Evolutionary conservation across 1,284 basidiomycete species (phyloP).

Genomic region (Taiwanofungus camphoratus): DNA sequence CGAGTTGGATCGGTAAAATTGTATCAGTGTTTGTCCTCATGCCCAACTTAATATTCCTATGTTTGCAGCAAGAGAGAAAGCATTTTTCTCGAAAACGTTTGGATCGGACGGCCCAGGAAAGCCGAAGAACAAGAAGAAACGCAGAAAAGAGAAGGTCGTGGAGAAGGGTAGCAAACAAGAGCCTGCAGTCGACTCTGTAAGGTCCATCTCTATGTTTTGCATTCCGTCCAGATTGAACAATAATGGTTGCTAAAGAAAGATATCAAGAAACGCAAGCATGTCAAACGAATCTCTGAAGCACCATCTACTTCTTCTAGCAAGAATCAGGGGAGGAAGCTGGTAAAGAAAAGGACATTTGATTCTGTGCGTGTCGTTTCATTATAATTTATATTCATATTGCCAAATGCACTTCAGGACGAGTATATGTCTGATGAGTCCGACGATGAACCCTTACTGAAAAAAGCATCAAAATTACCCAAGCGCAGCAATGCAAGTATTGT

Average conservation of each 20-base stretch:
- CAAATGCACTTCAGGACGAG: too few relatives aligned
- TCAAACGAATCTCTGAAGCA: not conserved
- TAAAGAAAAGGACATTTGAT: not conserved
- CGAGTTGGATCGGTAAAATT: conserved; percentile 25
- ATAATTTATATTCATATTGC: too few relatives aligned
- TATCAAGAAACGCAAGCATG: not conserved
- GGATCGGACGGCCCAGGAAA: conserved; percentile 19
- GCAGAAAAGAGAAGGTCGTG: conserved; percentile 22
- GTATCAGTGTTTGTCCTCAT: conserved; percentile 1
- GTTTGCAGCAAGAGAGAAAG: conserved; percentile 33
- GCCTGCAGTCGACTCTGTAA: not conserved
- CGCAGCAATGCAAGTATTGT: too few relatives aligned
- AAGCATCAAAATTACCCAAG: too few relatives aligned
- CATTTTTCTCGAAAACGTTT: conserved; percentile 38
- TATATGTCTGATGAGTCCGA: too few relatives aligned
- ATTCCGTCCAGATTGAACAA: not conserved
- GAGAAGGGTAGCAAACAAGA: conserved; percentile 14
- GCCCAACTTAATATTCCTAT: not conserved
- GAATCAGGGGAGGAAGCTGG: not conserved
- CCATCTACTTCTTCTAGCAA: not conserved
- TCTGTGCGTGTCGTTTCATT: too few relatives aligned
- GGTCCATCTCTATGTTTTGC: not conserved
- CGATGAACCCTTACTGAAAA: too few relatives aligned
- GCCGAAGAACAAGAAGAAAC: conserved; percentile 13
- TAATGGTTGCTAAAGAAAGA: not conserved